Evolutionary conservation across 108 stramenopile genomes (phyloP).

Genomic region (Fistulifera pelliculosa): DNA sequence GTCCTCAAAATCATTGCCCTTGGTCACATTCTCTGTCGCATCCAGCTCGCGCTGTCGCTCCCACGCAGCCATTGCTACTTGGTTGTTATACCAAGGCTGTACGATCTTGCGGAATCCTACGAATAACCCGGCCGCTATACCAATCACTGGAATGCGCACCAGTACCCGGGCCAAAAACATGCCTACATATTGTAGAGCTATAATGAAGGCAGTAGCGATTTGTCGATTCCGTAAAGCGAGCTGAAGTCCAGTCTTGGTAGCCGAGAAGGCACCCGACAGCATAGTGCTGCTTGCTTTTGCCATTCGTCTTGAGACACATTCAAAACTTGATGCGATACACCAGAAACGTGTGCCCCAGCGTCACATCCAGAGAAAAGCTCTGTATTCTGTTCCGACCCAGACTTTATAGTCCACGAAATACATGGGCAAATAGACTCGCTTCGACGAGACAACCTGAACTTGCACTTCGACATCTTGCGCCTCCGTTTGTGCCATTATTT

Average conservation of each 20-base stretch:
- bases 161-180: slow-evolving; percentile 19
- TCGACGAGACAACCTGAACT: slow-evolving; percentile 45
- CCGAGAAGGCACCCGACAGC: slow-evolving; percentile 9
- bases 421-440: slow-evolving; percentile 76
- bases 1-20: slow-evolving; percentile 46
- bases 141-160: slow-evolving; percentile 46
- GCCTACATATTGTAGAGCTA: slow-evolving; percentile 8
- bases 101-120: slow-evolving; percentile 68
- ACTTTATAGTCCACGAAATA: slow-evolving; percentile 69
- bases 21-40: slow-evolving; percentile 16
- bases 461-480: slow-evolving; percentile 30
- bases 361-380: slow-evolving; percentile 77
- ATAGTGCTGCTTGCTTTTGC: slow-evolving; percentile 9
- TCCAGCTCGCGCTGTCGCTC: slow-evolving; percentile 72
- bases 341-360: slow-evolving; percentile 47
- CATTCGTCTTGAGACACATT: slow-evolving; percentile 2
- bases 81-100: slow-evolving; percentile 57
- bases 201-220: neutral
- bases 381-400: slow-evolving; percentile 49
- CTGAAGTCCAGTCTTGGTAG: neutral
- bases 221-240: neutral
- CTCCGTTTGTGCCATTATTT: slow-evolving; percentile 33
- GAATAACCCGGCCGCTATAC: slow-evolving; percentile 39
- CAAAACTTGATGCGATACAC: slow-evolving; percentile 50
- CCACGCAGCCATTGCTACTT: slow-evolving; percentile 60